Base-by-base conservation (phyloP, 2,329 filamentous ascomycete genomes). In the Botrytis tulipae region DNA sequence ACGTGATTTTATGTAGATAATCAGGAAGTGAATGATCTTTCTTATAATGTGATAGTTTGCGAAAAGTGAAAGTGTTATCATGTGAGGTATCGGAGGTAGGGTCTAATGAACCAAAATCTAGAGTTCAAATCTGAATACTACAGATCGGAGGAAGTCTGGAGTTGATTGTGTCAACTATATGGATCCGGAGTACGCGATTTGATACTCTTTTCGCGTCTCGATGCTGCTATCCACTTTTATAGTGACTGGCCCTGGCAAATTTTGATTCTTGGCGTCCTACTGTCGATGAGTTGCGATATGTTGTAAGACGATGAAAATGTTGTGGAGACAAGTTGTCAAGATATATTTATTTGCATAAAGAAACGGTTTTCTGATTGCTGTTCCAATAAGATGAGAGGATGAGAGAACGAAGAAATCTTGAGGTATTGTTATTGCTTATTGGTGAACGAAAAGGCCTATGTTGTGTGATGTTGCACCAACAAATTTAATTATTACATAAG, bases 161-260 rank as follows among this genome's bases (percentile, higher is more conserved):
- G 37, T 29, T 66, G 62, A 22, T 66, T 29, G 42, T 35, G 44
- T 40, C 22, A 16, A 25, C 35, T 12, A 14, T n/a, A 35, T 62
- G 37, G 32, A 4, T 20, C 22, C 14, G 18, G 51, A 57, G 51
- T 67, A 54, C 65, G 46, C 32, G 46, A 67, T 54, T 29, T 67
- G 46, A 37, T n/a, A n/a, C 65, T 67, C 65, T 51, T 12, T 40
- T 67, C 63, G 46, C 35, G 65, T 67, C 65, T 67, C 32, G 46
- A 40, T 67, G 46, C 35, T 22, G 35, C 25, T 67, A 67, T 48
- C 42, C 37, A 29, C 40, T 18, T n/a, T 67, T 22, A 40, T 40
- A 29, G 5, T 18, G n/a, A 57, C n/a, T 18, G n/a, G 51, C 51
- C 51, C 51, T 29, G 51, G 51, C n/a, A 32, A n/a, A 29, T 57